Conservation (phyloP, 805 yeast genomes). For the Kodamaea lidongshanica region DNA sequence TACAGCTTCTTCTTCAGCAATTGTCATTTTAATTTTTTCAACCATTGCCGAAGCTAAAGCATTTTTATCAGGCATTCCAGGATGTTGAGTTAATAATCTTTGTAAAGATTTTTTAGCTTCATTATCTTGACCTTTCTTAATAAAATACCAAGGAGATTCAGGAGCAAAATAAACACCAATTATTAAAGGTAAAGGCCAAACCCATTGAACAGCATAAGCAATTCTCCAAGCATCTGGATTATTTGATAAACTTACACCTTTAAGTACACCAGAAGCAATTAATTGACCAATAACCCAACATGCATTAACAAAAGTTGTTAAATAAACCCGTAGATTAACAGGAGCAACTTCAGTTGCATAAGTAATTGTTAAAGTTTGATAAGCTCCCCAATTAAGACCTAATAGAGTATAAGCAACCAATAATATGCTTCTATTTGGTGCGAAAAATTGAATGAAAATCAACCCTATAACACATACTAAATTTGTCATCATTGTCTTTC, state of each 20-base stretch:
- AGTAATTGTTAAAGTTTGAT: constrained; percentile 45
- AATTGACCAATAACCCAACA: constrained; percentile 57
- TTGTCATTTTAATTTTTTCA: constrained; percentile 41
- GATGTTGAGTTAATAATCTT: constrained; percentile 30
- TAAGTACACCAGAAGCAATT: constrained; percentile 46
- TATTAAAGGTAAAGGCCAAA: constrained; percentile 32
- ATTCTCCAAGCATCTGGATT: constrained; percentile 37
- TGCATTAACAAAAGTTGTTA: constrained; percentile 45
- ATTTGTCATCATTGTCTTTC: constrained; percentile 30
- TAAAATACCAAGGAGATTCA: constrained; percentile 45
- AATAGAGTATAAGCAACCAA: constrained; percentile 38
- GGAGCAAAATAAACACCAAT: constrained; percentile 36
- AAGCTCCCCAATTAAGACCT: constrained; percentile 53
- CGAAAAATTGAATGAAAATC: constrained; percentile 44
- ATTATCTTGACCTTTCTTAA: constrained; percentile 24
- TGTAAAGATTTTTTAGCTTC: constrained; percentile 38
- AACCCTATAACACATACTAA: constrained; percentile 28
- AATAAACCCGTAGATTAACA: constrained; percentile 41
- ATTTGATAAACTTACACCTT: constrained; percentile 25
- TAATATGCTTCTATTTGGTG: constrained; percentile 32
- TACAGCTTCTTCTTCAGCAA: constrained; percentile 29
- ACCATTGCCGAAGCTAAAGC: constrained; percentile 35
- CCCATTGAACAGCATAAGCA: constrained; percentile 39
- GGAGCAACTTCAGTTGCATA: constrained; percentile 59
- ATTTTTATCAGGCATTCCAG: constrained; percentile 27